Evolutionary conservation across 2,329 filamentous ascomycete species (phyloP).

Genomic region (Alternaria rosae): DNA sequence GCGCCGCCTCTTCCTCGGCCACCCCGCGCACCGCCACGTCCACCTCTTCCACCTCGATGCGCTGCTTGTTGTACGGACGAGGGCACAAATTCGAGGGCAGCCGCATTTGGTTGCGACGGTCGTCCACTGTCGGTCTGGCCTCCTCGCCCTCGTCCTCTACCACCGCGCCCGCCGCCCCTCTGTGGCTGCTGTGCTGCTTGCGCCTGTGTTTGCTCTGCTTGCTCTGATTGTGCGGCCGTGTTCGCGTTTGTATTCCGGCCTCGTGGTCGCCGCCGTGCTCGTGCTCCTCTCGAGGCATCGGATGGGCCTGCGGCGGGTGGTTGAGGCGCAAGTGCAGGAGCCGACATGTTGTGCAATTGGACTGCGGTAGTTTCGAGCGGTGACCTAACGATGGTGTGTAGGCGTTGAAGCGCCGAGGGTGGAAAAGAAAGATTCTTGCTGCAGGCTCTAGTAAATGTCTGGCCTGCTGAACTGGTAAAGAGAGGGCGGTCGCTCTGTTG

Average conservation of each 20-base stretch:
- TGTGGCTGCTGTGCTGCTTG: slow-evolving; percentile 26
- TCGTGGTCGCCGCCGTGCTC: slow-evolving; percentile 31
- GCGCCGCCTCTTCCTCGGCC: slow-evolving; percentile 29
- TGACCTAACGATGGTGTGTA: slow-evolving; percentile 4
- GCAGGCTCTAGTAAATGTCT: slow-evolving; percentile 40
- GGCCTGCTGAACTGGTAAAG: slow-evolving; percentile 37
- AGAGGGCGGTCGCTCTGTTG: slow-evolving; percentile 8
- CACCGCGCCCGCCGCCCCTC: slow-evolving; percentile 26
- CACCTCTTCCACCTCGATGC: slow-evolving; percentile 20
- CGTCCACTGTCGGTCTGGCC: slow-evolving; percentile 15
- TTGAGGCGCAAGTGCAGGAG: slow-evolving; percentile 21
- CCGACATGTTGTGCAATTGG: slow-evolving; percentile 28
- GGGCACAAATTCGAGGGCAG: slow-evolving; percentile 6
- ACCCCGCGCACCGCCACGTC: slow-evolving; percentile 20
- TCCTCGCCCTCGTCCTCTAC: slow-evolving; percentile 29
- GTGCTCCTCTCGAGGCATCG: slow-evolving; percentile 23
- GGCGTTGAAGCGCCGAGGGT: not conserved
- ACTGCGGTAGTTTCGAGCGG: not conserved
- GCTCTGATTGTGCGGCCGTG: slow-evolving; percentile 19
- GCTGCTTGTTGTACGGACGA: slow-evolving; percentile 14
- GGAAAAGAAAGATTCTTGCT: slow-evolving; percentile 2
- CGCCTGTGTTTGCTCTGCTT: slow-evolving; percentile 28
- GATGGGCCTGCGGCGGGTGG: slow-evolving; percentile 16
- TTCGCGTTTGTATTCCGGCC: slow-evolving; percentile 26
- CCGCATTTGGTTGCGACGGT: slow-evolving; percentile 6